Base-by-base conservation (phyloP, 75 land plant species). In the Selaginella moellendorffii region DNA sequence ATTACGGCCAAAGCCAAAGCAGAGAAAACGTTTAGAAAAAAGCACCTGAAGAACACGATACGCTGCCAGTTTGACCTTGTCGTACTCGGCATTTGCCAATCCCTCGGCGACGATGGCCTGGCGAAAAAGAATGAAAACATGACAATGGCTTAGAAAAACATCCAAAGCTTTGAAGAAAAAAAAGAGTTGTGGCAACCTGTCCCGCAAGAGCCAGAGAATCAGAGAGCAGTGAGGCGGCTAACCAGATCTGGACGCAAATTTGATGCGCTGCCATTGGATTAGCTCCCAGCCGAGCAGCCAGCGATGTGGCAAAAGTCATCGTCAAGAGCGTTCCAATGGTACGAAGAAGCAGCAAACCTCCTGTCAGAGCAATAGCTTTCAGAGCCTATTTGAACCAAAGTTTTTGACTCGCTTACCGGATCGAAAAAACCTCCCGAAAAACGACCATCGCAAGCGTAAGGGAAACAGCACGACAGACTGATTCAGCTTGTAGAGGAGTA, bases 161-260 rank as follows among this genome's bases (percentile, higher is more conserved):
- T n/a, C n/a, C n/a, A n/a, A n/a, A n/a, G n/a, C n/a, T n/a, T n/a
- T n/a, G n/a, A n/a, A n/a, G n/a, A n/a, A n/a, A n/a, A n/a, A n/a
- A n/a, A n/a, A n/a, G n/a, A n/a, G n/a, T n/a, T n/a, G n/a, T n/a
- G n/a, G n/a, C 19, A 24, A 74, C 76, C 90, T 92, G 97, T 18
- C 85, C 97, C 65, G 97, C 83, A 71, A 92, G 80, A 20, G 97
- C 97, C 53, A 92, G 70, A 28, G 97, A 85, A 76, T 88, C 97
- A 72, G 82, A 88, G 24, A 92, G 82, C 54, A 92, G 71, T 54
- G 97, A 92, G 31, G 82, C 54, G 9, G 97, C 89, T 73, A 92
- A 54, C 97, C 97, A 92, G 30, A 88, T 78, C 72, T 92, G 83
- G 64, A 85, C 30, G 56, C 90, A 80, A 52, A 92, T 88, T 61